Base-by-base conservation (phyloP, 108 stramenopile genomes). In the Cyclotella kingstonii region DNA sequence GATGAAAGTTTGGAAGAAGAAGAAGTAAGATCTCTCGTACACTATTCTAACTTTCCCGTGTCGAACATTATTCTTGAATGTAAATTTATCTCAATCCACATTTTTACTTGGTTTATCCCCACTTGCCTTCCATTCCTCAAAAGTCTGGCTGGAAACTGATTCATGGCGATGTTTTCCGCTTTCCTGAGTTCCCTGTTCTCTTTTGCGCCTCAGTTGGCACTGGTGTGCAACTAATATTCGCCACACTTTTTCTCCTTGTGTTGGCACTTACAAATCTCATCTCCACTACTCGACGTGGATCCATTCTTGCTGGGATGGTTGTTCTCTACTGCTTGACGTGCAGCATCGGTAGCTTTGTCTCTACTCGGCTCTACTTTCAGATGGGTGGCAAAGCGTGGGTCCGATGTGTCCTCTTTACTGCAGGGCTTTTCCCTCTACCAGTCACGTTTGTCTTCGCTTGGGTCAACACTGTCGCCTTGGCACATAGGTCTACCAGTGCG, bases 81-180 rank as follows among this genome's bases (percentile, higher is more conserved):
- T 8, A 26, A 27, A 14, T 47, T 36, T 66, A 36, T 44, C 29
- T 17, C 39, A 14, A 43, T 53, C 29, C 17, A 27, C 11, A 12
- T 56, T 29, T 43, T 9, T 36, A 6, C 6, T 9, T 54, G 21
- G n/a, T 31, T 25, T 30, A 11, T 22, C 54, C 7, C 26, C 54
- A 40, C 22, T 52, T n/a, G n/a, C n/a, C n/a, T n/a, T n/a, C n/a
- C n/a, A n/a, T n/a, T n/a, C n/a, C 10, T 47, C 18, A 11, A 33
- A 48, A 89, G 81, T 91, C 94, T 5, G 97, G 97, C 22, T 99
- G 98, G 98, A 99, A 99, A 63, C 83, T 97, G 9, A 89, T 99
- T 62, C 95, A 97, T 62, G 97, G 95, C 0, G 97, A 98, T 59
- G 98, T 98, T 19, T 99, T 99, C 66, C 95, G 97, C 25, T 84